Conservation (phyloP, 768 basidiomycete species). For the Tremella mesenterica region DNA sequence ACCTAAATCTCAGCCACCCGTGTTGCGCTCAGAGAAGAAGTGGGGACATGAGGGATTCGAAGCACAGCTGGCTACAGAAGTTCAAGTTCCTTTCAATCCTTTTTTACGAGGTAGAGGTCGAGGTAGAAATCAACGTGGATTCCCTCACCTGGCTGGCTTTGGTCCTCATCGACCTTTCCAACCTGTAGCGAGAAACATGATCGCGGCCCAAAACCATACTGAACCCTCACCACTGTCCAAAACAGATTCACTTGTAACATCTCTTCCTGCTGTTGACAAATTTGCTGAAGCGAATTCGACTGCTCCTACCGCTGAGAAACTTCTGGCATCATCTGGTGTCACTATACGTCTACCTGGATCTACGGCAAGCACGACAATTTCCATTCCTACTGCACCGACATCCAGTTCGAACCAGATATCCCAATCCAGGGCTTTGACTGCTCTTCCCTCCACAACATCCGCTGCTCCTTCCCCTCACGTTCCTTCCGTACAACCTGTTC, state of each 20-base stretch:
- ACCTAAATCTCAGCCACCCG: neutral
- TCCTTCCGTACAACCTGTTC: constrained; percentile 1
- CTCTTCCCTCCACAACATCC: neutral
- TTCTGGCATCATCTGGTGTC: constrained; percentile 17
- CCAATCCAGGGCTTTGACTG: no score
- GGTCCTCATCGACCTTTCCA: neutral
- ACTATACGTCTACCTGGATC: constrained; percentile 27
- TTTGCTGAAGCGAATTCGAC: constrained; percentile 18
- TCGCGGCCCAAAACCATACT: neutral
- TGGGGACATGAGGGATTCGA: constrained; percentile 40
- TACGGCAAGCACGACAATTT: no score
- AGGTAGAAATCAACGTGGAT: constrained; percentile 20
- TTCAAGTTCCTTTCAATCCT: neutral
- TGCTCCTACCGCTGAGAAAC: constrained; percentile 18
- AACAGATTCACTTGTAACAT: no score
- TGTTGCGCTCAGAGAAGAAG: constrained; percentile 3
- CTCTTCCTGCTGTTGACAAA: no score
- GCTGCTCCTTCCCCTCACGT: neutral
- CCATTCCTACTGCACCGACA: no score
- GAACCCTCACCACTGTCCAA: neutral
- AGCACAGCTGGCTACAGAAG: constrained; percentile 6
- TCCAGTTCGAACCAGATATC: no score
- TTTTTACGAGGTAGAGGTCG: constrained; percentile 12
- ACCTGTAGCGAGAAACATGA: neutral
- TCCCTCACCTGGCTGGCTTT: constrained; percentile 3